A percentile compares a stretch with the other conserved stretches of the same genome.
Evolutionary conservation across 495 filamentous ascomycete genomes (phyloP).

Genomic region (Trichoderma orchidacearum): DNA sequence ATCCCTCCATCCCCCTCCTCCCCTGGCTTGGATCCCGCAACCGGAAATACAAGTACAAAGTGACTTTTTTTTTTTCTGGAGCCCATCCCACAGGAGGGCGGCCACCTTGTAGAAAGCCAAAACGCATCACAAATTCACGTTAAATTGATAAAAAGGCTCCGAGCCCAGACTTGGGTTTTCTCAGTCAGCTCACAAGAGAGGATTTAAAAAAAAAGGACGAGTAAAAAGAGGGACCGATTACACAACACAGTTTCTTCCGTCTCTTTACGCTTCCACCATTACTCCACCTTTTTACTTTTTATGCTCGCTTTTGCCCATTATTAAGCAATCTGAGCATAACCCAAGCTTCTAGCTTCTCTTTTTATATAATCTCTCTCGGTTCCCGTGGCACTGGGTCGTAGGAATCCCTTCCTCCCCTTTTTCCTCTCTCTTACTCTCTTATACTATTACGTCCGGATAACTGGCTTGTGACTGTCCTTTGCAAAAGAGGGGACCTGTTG

Average conservation of each 20-base stretch:
- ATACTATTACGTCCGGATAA: no score
- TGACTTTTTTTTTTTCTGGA: no score
- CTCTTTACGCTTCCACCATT: no score
- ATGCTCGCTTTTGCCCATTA: background rate
- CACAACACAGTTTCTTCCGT: no score
- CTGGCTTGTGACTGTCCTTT: background rate
- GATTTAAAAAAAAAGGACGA: no score
- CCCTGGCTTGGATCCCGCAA: background rate
- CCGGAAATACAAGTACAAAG: background rate
- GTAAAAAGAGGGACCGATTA: no score
- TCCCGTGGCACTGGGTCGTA: background rate
- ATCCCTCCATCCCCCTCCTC: background rate
- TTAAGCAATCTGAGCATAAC: background rate
- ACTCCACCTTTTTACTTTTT: background rate
- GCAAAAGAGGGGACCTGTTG: no score
- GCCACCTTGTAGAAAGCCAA: background rate
- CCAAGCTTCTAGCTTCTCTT: background rate
- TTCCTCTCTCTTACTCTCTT: background rate
- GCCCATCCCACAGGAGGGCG: background rate
- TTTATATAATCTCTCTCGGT: background rate
- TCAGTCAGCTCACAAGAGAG: background rate
- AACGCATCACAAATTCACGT: background rate
- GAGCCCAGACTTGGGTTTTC: background rate
- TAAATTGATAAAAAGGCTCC: background rate
- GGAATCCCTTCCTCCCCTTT: background rate